Conservation (phyloP, 805 yeast genomes). For the Lipomyces sp. region DNA sequence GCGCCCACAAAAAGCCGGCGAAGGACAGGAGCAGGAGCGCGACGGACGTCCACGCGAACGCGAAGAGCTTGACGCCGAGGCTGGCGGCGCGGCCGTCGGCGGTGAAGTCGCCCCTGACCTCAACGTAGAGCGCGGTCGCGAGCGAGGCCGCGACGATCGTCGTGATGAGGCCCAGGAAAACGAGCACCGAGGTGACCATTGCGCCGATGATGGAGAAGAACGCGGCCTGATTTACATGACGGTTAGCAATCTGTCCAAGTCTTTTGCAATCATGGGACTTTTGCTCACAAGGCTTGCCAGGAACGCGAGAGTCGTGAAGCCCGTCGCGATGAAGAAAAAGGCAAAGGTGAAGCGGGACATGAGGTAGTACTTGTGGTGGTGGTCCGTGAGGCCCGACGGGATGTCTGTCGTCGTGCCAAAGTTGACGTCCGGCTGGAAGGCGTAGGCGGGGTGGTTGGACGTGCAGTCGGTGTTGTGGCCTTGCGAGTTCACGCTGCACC, state of each 20-base stretch:
- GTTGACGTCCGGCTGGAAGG: conserved; percentile 78
- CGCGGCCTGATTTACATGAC: conserved; percentile 11
- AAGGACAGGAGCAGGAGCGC: conserved; percentile 35
- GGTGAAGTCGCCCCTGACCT: conserved; percentile 68
- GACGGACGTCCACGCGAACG: conserved; percentile 60
- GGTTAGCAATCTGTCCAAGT: background rate
- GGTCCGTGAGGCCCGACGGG: conserved; percentile 51
- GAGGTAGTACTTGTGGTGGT: conserved; percentile 57
- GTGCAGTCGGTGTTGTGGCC: conserved; percentile 52
- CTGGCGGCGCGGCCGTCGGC: conserved; percentile 31
- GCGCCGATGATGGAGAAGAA: conserved; percentile 22
- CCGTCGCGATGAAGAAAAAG: conserved; percentile 55
- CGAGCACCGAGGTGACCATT: conserved; percentile 26
- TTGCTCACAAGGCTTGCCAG: conserved; percentile 32
- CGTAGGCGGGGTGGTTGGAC: conserved; percentile 64
- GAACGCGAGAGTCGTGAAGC: conserved; percentile 51
- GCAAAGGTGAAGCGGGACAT: conserved; percentile 67
- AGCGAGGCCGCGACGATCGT: conserved; percentile 38
- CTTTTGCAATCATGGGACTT: background rate
- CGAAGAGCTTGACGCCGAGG: conserved; percentile 43
- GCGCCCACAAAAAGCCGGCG: conserved; percentile 33
- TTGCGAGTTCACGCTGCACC: conserved; percentile 46
- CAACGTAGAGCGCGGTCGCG: conserved; percentile 73
- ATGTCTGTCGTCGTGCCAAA: conserved; percentile 54
- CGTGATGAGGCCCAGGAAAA: conserved; percentile 32